These are phyloP conservation scores for Xylaria sp. DNA, from an alignment of 2,329 filamentous ascomycete species.

Conservation along the genomic window DNA sequence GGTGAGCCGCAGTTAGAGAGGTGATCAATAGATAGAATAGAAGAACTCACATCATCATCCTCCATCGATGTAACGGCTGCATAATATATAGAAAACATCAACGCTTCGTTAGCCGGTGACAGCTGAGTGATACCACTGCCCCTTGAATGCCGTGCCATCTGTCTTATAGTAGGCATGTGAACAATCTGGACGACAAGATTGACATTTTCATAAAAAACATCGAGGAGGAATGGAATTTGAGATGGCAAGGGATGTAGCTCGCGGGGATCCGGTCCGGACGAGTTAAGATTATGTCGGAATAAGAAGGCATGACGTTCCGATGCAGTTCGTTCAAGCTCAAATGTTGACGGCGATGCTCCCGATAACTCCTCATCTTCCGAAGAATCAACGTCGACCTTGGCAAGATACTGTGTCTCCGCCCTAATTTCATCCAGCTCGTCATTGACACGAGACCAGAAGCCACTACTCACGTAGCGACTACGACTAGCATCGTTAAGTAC, in stretches of 20 bases:
- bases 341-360: constrained; percentile 49
- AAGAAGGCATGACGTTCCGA: constrained; percentile 63
- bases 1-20: constrained; percentile 5
- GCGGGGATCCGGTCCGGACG: constrained; percentile 48
- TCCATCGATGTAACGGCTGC: constrained; percentile 67
- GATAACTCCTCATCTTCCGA: constrained; percentile 54
- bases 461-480: constrained; percentile 62
- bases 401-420: constrained; percentile 52
- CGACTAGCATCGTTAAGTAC: constrained; percentile 57
- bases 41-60: constrained; percentile 61
- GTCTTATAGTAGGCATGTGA: constrained; percentile 58
- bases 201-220: constrained; percentile 63
- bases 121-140: constrained; percentile 49
- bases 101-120: constrained; percentile 60
- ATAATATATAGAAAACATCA: constrained; percentile 69
- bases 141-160: constrained; percentile 53
- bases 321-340: constrained; percentile 56
- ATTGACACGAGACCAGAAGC: constrained; percentile 67
- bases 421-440: constrained; percentile 64
- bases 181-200: constrained; percentile 58
- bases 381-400: constrained; percentile 51
- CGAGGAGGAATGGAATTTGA: constrained; percentile 64
- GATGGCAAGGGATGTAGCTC: constrained; percentile 64
- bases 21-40: neutral
- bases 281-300: constrained; percentile 58